Base-by-base conservation (phyloP, 2,329 filamentous ascomycete genomes). In the Helotiales sp. region DNA sequence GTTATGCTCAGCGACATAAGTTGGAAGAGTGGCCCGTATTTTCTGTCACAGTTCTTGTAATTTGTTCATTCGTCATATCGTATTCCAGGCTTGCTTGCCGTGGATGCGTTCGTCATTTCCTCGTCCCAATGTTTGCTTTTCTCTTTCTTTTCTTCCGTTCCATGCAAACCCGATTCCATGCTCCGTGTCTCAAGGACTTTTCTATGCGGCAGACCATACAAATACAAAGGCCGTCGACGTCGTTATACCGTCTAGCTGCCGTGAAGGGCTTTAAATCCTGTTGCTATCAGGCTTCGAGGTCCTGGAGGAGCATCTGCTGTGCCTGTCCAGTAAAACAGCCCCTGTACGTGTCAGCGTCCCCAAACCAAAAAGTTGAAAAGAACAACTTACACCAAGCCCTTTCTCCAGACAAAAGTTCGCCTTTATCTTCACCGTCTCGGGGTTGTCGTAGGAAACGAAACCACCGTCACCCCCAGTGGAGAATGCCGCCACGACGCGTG, bases 321-420 rank as follows among this genome's bases (percentile, higher is more conserved):
- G n/a, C 89, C 91, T 62, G 90, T 89, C 90, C 91, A 94, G 78
- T 94, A 96, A 77, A 93, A 95, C 8, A 96, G 79, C 0, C 92
- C 92, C 86, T 88, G 72, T 30, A 60, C 37, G 17, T 52, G 57
- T 68, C 50, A 71, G 30, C 58, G n/a, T 2, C 6, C 10, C 4
- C 30, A 8, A 37, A 61, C 28, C 24, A 30, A n/a, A n/a, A 7
- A 32, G 2, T 22, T 30, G 22, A 34, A 40, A 57, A 24, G 26
- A 10, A 22, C n/a, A 22, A 70, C 75, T 67, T 68, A 88, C 86
- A 30, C 89, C 92, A 20, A 96, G 81, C 30, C 86, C 85, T 73
- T 90, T 89, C 73, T 91, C 86, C 74, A 87, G 90, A 77, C 89
- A 92, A 77, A 90, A 95, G 6, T 83, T 81, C 1, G 90, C 92